Base-by-base conservation (phyloP, 2,329 filamentous ascomycete genomes). In the Aspergillus sp. region DNA sequence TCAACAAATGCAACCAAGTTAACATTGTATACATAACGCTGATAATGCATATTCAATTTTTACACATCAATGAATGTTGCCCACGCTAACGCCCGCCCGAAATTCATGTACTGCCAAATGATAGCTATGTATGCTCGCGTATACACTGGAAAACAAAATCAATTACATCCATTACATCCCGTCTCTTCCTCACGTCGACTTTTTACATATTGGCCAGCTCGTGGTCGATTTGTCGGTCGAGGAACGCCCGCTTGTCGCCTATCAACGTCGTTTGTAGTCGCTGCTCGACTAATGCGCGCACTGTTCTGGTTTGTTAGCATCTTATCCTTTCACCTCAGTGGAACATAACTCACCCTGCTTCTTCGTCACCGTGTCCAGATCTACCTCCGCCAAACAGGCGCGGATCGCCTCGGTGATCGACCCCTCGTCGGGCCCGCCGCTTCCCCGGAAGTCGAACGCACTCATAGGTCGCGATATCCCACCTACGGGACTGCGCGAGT, bases 341-440 rank as follows among this genome's bases (percentile, higher is more conserved):
- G 12, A 32, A 41, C n/a, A 1, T 17, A 8, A 73, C 76, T 81
- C 81, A 74, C 87, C 80, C 80, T 98, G 94, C 81, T 99, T 99
- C 87, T 98, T 99, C 6, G 95, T 99, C 51, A 98, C 91, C n/a
- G 86, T 94, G 75, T 99, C 95, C 45, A 99, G 83, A 76, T 99
- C 94, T 0, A 97, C 92, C 71, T 97, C 94, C 15, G 84, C 80
- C 63, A 99, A 82, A 69, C 95, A 95, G 54, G 84, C 82, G 70
- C 92, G 90, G 63, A 98, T 94, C 1, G 91, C 90, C 63, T 96
- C 91, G 17, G 91, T 84, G 65, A 99, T 97, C 62, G 87, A 85
- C 49, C 81, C 82, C 70, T 98, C 93, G 66, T 90, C 91, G 0
- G 92, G 91, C 0, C 91, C 92, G 23, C 72, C 75, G 17, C 71